Conservation (phyloP, 495 filamentous ascomycete genomes). For the Sordaria brevicollis region DNA sequence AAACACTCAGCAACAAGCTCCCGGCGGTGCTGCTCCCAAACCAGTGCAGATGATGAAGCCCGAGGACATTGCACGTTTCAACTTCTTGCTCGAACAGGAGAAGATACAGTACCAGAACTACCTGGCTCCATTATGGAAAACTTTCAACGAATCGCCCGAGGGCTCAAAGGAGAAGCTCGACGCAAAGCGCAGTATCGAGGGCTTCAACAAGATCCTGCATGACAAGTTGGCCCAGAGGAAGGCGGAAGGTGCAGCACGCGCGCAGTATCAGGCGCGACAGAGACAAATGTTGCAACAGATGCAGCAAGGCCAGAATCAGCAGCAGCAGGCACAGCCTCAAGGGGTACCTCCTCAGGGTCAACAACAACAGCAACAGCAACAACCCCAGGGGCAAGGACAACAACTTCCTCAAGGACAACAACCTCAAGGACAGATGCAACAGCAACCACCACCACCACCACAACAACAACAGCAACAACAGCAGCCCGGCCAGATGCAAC, state of each 20-base stretch:
- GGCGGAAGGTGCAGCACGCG: constrained; percentile 20
- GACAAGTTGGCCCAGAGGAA: constrained; percentile 36
- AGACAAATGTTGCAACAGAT: neutral
- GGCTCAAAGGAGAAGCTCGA: constrained; percentile 46
- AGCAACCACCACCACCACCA: constrained; percentile 13
- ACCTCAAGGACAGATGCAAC: constrained; percentile 3
- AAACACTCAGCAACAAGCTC: neutral
- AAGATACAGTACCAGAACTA: constrained; percentile 57
- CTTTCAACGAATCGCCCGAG: constrained; percentile 47
- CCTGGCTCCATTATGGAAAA: constrained; percentile 49
- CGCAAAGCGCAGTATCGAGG: constrained; percentile 53
- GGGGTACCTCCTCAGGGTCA: constrained; percentile 2
- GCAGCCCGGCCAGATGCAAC: constrained; percentile 10
- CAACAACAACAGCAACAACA: neutral
- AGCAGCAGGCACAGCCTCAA: constrained; percentile 7
- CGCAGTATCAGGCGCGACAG: neutral
- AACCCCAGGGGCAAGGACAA: constrained; percentile 2
- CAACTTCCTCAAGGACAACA: constrained; percentile 5
- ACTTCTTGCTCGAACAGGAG: constrained; percentile 43
- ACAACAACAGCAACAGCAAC: neutral
- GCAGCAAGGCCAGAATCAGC: constrained; percentile 13
- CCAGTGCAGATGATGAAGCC: constrained; percentile 25
- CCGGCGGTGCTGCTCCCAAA: constrained; percentile 2
- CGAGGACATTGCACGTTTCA: constrained; percentile 37
- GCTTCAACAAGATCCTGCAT: constrained; percentile 54